phyloP scores from a whole-genome alignment of 1,284 basidiomycete species.

The Cystobasidium pallidum region DNA sequence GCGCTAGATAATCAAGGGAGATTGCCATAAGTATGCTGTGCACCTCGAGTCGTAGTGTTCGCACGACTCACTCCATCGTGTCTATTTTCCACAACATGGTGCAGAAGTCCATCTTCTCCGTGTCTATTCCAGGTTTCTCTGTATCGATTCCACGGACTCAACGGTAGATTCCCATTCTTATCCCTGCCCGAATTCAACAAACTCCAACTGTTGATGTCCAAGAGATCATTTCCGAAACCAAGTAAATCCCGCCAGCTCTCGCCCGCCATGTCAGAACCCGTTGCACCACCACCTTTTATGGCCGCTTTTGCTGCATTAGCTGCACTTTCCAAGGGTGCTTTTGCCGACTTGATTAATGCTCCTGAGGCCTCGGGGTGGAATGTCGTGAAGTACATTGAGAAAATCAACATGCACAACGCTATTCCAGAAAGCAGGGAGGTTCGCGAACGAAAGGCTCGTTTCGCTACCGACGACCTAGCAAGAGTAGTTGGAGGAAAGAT shows the following conservation, averaged over 20 bases:
- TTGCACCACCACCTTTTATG: constrained; percentile 21
- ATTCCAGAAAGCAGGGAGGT: constrained; percentile 12
- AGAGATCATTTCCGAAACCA: constrained; percentile 22
- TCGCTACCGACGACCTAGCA: background rate
- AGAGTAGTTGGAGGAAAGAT: constrained; percentile 10
- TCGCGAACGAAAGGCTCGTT: constrained; percentile 9
- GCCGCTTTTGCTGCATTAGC: constrained; percentile 29
- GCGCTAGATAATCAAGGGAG: too few species aligned
- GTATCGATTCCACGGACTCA: constrained; percentile 37
- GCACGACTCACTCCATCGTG: constrained; percentile 22
- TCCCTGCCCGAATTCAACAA: constrained; percentile 30
- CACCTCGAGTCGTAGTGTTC: too few species aligned
- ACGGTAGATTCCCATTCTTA: constrained; percentile 15
- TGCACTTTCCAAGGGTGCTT: constrained; percentile 25
- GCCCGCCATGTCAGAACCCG: background rate
- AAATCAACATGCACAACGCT: constrained; percentile 2
- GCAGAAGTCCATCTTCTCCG: constrained; percentile 15
- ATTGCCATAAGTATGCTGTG: too few species aligned
- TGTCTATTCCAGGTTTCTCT: constrained; percentile 24
- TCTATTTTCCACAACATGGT: background rate
- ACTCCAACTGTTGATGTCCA: constrained; percentile 34
- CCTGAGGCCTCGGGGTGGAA: constrained; percentile 32
- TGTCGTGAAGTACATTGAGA: constrained; percentile 26
- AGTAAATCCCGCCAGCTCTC: constrained; percentile 20
- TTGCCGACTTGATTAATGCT: constrained; percentile 15